Evolutionary conservation across 495 filamentous ascomycete genomes (phyloP).

Genomic region (Aspergillus haitiensis): DNA sequence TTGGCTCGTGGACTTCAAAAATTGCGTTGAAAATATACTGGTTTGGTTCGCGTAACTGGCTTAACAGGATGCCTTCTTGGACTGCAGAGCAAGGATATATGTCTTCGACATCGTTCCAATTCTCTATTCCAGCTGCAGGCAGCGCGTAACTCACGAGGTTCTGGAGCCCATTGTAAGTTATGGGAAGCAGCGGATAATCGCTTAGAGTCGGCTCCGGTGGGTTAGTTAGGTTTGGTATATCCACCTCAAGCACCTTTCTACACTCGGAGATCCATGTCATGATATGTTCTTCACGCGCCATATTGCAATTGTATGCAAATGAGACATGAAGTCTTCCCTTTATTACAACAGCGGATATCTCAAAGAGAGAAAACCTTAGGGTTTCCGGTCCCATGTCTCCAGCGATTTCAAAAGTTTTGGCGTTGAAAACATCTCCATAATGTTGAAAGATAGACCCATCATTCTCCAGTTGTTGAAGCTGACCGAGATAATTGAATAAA

Average conservation of each 20-base stretch:
- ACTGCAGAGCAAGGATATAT: constrained; percentile 65
- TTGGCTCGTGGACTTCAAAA: constrained; percentile 41
- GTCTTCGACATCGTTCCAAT: constrained; percentile 49
- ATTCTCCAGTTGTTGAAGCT: constrained; percentile 58
- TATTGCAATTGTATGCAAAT: constrained; percentile 61
- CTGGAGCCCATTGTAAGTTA: constrained; percentile 56
- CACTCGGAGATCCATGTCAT: constrained; percentile 60
- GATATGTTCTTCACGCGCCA: constrained; percentile 57
- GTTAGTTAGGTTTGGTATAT: constrained; percentile 50
- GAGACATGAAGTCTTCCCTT: constrained; percentile 60
- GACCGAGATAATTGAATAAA: constrained; percentile 66
- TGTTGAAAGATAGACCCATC: constrained; percentile 60
- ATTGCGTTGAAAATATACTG: constrained; percentile 50
- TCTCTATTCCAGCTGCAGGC: constrained; percentile 46
- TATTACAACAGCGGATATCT: constrained; percentile 58
- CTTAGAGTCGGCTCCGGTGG: constrained; percentile 58
- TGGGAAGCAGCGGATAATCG: constrained; percentile 64
- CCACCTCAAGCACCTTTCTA: constrained; percentile 56
- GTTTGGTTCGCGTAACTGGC: constrained; percentile 53
- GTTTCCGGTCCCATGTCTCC: constrained; percentile 49
- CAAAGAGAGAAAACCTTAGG: constrained; percentile 61
- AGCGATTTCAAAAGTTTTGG: constrained; percentile 41
- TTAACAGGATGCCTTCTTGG: constrained; percentile 66
- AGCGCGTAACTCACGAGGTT: constrained; percentile 45
- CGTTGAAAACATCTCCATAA: constrained; percentile 52